phyloP scores from a whole-genome alignment of 2,329 filamentous ascomycete species.

The Biscogniauxia marginata region DNA sequence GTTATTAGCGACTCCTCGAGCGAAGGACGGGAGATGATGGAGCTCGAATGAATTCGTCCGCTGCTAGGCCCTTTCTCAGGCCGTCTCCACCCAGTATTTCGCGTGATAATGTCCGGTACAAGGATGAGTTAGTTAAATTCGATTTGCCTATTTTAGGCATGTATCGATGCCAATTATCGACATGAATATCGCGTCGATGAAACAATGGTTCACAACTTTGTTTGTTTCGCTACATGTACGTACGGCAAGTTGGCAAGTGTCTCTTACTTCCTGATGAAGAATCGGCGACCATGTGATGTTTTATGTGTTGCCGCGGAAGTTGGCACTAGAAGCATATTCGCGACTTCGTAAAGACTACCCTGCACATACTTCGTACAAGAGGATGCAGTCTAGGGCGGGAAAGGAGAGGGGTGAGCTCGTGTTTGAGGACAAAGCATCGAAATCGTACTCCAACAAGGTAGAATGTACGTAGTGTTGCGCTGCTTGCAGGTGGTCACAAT shows the following conservation, averaged over 20 bases:
- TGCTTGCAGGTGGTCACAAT: background rate
- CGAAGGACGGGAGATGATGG: background rate
- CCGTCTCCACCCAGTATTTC: background rate
- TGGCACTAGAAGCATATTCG: no score
- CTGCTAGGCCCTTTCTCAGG: background rate
- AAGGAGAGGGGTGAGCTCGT: background rate
- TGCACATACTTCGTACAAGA: no score
- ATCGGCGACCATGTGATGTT: no score
- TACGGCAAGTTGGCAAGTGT: no score
- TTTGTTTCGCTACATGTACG: background rate
- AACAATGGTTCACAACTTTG: background rate
- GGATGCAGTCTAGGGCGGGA: no score
- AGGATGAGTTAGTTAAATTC: background rate
- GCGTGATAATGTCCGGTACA: background rate
- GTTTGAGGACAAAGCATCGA: background rate
- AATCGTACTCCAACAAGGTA: background rate
- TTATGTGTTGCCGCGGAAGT: no score
- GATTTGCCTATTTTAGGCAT: background rate
- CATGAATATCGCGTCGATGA: background rate
- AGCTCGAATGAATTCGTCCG: background rate
- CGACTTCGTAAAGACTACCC: no score
- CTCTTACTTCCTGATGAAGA: background rate
- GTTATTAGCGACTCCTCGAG: background rate
- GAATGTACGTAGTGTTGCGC: background rate
- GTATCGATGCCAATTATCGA: background rate